Evolutionary conservation across 257 asterid genomes (phyloP), one percentile per base, ranked within the genome.

Genomic region (Solanum verrucosum): DNA sequence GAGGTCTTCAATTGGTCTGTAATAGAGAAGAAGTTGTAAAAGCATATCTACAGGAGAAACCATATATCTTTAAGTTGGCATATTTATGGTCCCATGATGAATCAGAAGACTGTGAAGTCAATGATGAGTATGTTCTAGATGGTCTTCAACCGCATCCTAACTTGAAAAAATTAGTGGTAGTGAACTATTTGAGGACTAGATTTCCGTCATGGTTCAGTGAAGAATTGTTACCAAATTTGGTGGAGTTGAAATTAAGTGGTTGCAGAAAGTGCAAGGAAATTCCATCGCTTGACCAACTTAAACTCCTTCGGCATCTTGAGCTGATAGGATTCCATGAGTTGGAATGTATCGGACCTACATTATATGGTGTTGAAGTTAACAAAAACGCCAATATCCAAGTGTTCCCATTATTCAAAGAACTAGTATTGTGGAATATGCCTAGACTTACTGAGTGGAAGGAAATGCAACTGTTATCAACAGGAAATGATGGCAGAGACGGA

Each of bases 181-280:
- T 49, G 60, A 49, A 49, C 9, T 49, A 49, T 52, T 52, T 52
- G 60, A 20, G 60, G 23, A 16, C 21, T 52, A 52, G 60, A 52
- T 52, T 52, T 52, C 60, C 23, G 1, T 52, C 60, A 16, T 52
- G 60, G 60, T 16, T 52, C 60, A 52, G 60, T 52, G 23, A 52
- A 52, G 23, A 52, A 16, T 16, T 5, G 9, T 3, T 52, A 5
- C 9, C 23, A 52, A 52, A 52, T 52, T 46, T 46, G 0, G 59
- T 46, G 20, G 3, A 46, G 59, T 46, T 46, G 59, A 46, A 46
- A 46, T 46, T 52, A 52, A 52, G 60, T 52, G 60, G 29, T 6
- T 87, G 89, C 56, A 5, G 21, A 5, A 23, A 37, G 23, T 89
- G 92, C 60, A 86, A 90, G 68, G 33, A 87, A 40, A 20, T 91